Evolutionary conservation across 352 stramenopile genomes (phyloP), one percentile per base, ranked within the genome.

Genomic region (Aphanomyces invadans): DNA sequence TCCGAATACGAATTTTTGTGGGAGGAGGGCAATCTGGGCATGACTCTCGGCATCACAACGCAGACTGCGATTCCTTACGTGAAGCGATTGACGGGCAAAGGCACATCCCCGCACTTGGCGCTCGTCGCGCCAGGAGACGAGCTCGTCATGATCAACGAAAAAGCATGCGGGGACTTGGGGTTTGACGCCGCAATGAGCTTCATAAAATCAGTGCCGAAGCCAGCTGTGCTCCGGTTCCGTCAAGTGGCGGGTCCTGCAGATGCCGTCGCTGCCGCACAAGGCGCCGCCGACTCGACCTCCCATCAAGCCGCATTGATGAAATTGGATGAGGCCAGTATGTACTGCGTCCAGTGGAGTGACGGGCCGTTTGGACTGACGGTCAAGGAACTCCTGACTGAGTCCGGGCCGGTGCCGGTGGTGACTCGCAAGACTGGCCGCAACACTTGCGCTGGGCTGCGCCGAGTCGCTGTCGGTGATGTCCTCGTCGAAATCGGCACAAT

Each of bases 1-100:
- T 62, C 88, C 25, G 84, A 93, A 61, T 93, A 90, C 73, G 84
- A 93, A 52, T 90, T 93, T 68, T 60, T 90, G 38, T 93, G 84
- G 84, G 84, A 93, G 51, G 86, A 89, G 49, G 84, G 84, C 3
- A 76, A 78, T 10, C 70, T 93, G 0, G 84, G 84, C 12, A 76
- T 93, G 1, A 81, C 90, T 15, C 76, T 93, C 4, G 80, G 81
- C 29, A 81, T 80, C 56, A 86, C 81, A 2, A 65, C 72, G 0
- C 19, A 31, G 7, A 65, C 70, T 0, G 80, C 80, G 9, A 54
- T 89, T 31, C 81, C 84, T 4, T 91, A 88, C 62, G 84, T 93
- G 17, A 81, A 84, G 42, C 88, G 81, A 12, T 87, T 93, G 60
- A 93, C 84, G 17, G 82, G 84, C n/a, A 83, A 88, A 45, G 84